Base-by-base conservation (phyloP, 352 stramenopile species). In the Globisporangium perplexum region DNA sequence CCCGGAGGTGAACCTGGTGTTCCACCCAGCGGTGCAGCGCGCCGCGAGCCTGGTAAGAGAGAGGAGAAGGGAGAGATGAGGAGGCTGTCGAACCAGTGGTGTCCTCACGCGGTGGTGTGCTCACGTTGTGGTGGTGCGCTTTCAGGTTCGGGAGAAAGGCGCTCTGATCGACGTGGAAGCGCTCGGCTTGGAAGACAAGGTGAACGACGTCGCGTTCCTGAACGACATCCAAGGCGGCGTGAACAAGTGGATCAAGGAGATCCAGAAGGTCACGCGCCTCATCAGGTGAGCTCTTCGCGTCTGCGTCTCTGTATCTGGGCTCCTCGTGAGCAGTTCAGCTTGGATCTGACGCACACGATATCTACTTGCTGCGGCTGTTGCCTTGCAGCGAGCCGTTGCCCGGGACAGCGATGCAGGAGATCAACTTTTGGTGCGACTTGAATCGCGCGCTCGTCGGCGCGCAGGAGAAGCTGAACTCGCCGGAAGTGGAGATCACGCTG, bases 211-310 rank as follows among this genome's bases (percentile, higher is more conserved):
- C n/a, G 64, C 69, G 0, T 95, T 94, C 56, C 58, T 95, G 4
- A 95, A 95, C 58, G 81, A 86, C 12, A 92, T 95, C 22, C 86
- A 95, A 57, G 82, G 72, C 36, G 81, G 84, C 31, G 88, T 97
- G n/a, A 96, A 93, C 69, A 90, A 92, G 50, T 98, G 93, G 93
- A 95, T 97, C 59, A 96, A 95, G 62, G 93, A 98, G 62, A 97
- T 98, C 44, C 91, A 97, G 60, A 97, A 96, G 71, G 88, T 98
- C 41, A 97, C 89, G 14, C 72, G 80, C 11, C 71, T 98, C 4
- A 79, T 95, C 26, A 83, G 83, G 75, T 86, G 17, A 15, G 42
- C 18, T 20, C 18, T 17, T 11, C 7, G 10, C 26, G 28, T 47
- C 28, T 36, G 2, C 33, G 15, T 18, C 15, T 36, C 26, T 1